These are phyloP conservation scores for Fusarium palustre DNA, from an alignment of 2,329 filamentous ascomycete genomes.

Conservation along the genomic window DNA sequence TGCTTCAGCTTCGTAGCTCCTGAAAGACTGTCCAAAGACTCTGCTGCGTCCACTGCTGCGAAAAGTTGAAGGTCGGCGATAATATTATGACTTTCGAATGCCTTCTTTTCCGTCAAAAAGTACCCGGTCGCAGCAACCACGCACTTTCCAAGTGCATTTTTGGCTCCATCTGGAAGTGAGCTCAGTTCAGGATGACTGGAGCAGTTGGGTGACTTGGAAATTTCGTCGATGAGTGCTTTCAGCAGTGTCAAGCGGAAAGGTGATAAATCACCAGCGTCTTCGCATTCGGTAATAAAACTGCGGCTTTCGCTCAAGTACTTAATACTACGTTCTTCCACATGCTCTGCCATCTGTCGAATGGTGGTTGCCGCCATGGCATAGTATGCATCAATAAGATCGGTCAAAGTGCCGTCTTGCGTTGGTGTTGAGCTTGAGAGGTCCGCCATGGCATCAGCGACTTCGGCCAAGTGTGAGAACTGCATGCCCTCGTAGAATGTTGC, in stretches of 20 bases:
- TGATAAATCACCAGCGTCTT: conserved; percentile 40
- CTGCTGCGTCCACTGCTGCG: conserved; percentile 51
- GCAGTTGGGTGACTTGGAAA: conserved; percentile 46
- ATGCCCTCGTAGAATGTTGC: conserved; percentile 64
- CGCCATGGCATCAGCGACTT: conserved; percentile 51
- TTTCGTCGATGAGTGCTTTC: conserved; percentile 50
- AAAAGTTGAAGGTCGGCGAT: conserved; percentile 48
- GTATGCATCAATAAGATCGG: conserved; percentile 52
- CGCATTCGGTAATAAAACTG: conserved; percentile 45
- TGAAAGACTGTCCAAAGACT: conserved; percentile 39
- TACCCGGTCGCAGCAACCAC: conserved; percentile 45
- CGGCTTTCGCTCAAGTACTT: conserved; percentile 53
- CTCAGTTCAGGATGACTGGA: conserved; percentile 43
- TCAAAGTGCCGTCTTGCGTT: conserved; percentile 42
- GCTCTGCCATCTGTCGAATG: conserved; percentile 59
- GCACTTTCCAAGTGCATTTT: conserved; percentile 45
- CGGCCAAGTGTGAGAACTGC: conserved; percentile 54
- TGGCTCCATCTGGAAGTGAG: conserved; percentile 43
- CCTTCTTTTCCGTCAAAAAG: conserved; percentile 49
- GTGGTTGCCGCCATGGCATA: conserved; percentile 49
- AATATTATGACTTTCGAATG: conserved; percentile 42
- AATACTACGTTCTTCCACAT: conserved; percentile 57
- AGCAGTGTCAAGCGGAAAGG: conserved; percentile 53
- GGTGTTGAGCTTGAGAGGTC: conserved; percentile 43
- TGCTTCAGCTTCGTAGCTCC: conserved; percentile 46